Percentiles rank a stretch among this genome's conserved stretches.
phyloP scores from a whole-genome alignment of 805 yeast species.

The Cyberlindnera galapagoensis region DNA sequence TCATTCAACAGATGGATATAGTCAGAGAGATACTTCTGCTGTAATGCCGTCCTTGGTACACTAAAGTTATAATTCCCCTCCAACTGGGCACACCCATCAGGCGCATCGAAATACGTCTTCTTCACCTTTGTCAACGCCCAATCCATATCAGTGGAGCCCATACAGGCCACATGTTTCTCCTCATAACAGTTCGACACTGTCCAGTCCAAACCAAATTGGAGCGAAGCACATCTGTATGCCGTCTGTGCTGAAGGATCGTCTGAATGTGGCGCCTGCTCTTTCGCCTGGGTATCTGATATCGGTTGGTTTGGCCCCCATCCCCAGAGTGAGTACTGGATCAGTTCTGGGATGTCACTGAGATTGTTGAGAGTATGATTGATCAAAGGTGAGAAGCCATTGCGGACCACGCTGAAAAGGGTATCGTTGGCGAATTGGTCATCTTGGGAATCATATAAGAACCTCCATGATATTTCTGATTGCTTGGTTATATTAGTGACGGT shows the following conservation, averaged over 20 bases:
- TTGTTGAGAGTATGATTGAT: conserved; percentile 33
- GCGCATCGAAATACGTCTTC: conserved; percentile 37
- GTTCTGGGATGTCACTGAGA: conserved; percentile 24
- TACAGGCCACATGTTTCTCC: conserved; percentile 50
- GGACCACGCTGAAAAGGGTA: conserved; percentile 33
- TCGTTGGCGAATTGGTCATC: conserved; percentile 36
- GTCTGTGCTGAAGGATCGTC: conserved; percentile 15
- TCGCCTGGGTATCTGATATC: conserved; percentile 16
- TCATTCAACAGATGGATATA: conserved; percentile 19
- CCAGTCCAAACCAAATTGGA: conserved; percentile 45
- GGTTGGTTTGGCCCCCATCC: conserved; percentile 69
- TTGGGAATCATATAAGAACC: conserved; percentile 34
- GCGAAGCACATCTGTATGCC: conserved; percentile 42
- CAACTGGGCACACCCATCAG: conserved; percentile 24
- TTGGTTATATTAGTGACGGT: not conserved
- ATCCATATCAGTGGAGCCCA: conserved; percentile 26
- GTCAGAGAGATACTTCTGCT: conserved; percentile 29
- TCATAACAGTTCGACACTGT: conserved; percentile 59
- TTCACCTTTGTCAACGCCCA: conserved; percentile 36
- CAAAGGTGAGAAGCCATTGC: conserved; percentile 65
- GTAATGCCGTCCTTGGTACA: conserved; percentile 45
- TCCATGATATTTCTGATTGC: conserved; percentile 26
- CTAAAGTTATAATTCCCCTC: conserved; percentile 28
- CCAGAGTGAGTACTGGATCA: conserved; percentile 48
- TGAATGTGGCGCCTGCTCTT: conserved; percentile 8